Conservation (phyloP, 345 rosid species). For the Mangifera indica region DNA sequence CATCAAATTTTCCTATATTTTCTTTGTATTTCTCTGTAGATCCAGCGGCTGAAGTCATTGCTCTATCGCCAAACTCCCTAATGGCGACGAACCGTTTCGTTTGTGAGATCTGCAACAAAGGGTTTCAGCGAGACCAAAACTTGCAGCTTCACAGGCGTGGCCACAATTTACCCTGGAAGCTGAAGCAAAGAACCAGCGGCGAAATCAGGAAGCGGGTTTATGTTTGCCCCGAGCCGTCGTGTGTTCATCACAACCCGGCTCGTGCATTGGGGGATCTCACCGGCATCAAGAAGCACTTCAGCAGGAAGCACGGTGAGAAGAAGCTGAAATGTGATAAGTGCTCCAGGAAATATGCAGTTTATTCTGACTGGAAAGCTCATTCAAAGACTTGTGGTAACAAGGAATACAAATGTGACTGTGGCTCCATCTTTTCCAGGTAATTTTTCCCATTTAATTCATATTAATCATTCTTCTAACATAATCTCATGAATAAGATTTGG, state of each 20-base stretch:
- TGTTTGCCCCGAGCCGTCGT: conserved; percentile 58
- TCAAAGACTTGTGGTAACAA: conserved; percentile 61
- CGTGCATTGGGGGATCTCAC: conserved; percentile 71
- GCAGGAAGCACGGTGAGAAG: conserved; percentile 70
- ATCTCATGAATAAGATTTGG: no score
- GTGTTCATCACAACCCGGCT: conserved; percentile 64
- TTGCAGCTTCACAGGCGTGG: conserved; percentile 33
- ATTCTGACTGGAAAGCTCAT: conserved; percentile 76
- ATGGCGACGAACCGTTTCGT: conserved; percentile 27
- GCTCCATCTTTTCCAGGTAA: conserved; percentile 60
- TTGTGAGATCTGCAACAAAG: conserved; percentile 19
- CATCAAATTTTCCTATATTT: background rate
- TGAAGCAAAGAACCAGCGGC: conserved; percentile 26
- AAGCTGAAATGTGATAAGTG: conserved; percentile 69
- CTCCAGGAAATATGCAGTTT: conserved; percentile 62
- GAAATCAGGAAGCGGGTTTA: conserved; percentile 48
- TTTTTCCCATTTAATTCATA: background rate
- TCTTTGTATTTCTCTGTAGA: conserved; percentile 17
- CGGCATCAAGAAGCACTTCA: conserved; percentile 71
- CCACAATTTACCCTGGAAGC: conserved; percentile 45
- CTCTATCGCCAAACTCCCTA: conserved; percentile 30
- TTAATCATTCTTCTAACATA: no score
- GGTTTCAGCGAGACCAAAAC: conserved; percentile 32
- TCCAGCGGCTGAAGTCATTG: conserved; percentile 37
- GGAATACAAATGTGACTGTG: conserved; percentile 69